Base-by-base conservation (phyloP, 768 basidiomycete species). In the Rhodotorula kratochvilovae region DNA sequence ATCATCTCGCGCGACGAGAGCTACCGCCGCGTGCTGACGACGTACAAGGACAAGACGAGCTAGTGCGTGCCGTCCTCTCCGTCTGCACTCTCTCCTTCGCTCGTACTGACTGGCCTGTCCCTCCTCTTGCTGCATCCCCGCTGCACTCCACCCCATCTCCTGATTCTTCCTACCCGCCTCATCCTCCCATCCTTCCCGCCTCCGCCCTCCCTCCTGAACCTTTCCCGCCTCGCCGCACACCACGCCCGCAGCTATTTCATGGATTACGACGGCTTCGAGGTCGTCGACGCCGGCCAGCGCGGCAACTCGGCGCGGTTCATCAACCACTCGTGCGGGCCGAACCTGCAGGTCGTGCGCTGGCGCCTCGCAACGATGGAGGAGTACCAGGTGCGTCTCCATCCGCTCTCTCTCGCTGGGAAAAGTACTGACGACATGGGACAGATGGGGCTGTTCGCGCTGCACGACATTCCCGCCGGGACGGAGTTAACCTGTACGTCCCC, bases 311-410 rank as follows among this genome's bases (percentile, higher is more conserved):
- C 70, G 12, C 42, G 73, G 8, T 74, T 74, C 64, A 74, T 74
- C 73, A 74, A 74, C 56, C 73, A 74, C 42, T 68, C 66, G 42
- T 74, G 73, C 50, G 73, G 70, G 19, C 73, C 73, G 5, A 74
- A 74, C 51, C 42, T 71, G 43, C 29, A 61, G 21, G 73, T 74
- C 45, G 70, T 71, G 19, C 17, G 70, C 36, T 74, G 73, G 70
- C 61, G 65, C 33, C 36, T 71, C 13, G 66, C 66, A 25, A 35
- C 29, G n/a, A 8, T 68, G n/a, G 73, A 74, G 19, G 73, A 74
- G 45, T 71, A 62, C 50, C 66, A 73, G 62, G 72, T 70, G 48
- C 55, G 62, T 39, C 50, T 23, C 12, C 60, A 1, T 7, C 13
- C 16, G 10, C 46, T 15, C 45, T 29, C 21, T 21, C 17, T 29